Evolutionary conservation across 352 stramenopile species (phyloP).

Genomic region (Globisporangium recalcitrans): DNA sequence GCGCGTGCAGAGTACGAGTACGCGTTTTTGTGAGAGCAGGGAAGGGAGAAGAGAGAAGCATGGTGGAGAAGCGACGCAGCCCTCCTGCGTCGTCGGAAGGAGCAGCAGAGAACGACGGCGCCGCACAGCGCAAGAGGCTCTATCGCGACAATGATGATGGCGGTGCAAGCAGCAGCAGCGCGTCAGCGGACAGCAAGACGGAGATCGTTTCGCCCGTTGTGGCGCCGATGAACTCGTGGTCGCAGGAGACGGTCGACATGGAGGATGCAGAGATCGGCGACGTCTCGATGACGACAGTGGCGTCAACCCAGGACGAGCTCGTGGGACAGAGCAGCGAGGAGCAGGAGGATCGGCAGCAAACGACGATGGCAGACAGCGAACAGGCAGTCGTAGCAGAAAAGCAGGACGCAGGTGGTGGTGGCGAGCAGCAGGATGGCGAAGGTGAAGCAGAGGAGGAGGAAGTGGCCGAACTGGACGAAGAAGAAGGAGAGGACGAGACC

Average conservation of each 20-base stretch:
- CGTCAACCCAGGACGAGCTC: conserved; percentile 12
- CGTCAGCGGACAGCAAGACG: neutral
- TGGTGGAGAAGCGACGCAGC: conserved; percentile 52
- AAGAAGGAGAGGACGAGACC: neutral
- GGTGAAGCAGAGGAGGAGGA: neutral
- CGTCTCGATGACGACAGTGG: conserved; percentile 4
- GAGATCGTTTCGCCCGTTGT: neutral
- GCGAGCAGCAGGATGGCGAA: neutral
- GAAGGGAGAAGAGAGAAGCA: conserved; percentile 7
- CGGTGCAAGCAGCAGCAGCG: neutral
- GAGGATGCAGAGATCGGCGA: conserved; percentile 6
- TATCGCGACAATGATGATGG: neutral
- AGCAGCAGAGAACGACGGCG: neutral
- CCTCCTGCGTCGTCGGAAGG: conserved; percentile 5
- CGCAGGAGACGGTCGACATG: conserved; percentile 15
- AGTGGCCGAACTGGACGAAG: neutral
- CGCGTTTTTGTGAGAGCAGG: neutral
- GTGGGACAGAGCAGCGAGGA: conserved; percentile 12
- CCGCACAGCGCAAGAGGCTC: conserved; percentile 9
- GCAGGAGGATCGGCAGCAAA: neutral
- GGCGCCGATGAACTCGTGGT: neutral
- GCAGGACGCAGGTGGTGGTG: neutral
- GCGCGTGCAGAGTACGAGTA: neutral
- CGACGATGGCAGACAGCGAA: neutral
- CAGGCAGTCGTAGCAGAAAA: neutral